Evolutionary conservation across 371 early-diverging fungal genomes (phyloP).

Genomic region (Rhizopus delemar): DNA sequence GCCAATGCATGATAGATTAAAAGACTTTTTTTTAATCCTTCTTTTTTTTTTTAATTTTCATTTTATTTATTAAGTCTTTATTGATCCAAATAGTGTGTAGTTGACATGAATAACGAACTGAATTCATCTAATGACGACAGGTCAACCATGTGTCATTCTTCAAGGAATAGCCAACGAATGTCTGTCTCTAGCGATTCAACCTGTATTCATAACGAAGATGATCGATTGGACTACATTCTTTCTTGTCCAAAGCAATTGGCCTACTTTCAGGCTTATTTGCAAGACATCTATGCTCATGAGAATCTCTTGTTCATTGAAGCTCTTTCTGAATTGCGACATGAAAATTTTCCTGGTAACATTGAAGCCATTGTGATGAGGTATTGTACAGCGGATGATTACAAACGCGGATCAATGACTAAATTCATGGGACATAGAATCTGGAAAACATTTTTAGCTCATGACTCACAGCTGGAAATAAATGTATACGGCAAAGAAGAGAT

Average conservation of each 20-base stretch:
- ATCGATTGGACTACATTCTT: constrained; percentile 25
- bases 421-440: constrained; percentile 25
- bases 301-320: constrained; percentile 39
- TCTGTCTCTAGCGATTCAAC: not conserved
- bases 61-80: too few species aligned
- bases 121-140: too few species aligned
- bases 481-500: constrained; percentile 22
- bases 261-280: constrained; percentile 31
- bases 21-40: too few species aligned
- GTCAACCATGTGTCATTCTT: too few species aligned
- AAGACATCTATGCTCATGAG: constrained; percentile 32
- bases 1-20: too few species aligned
- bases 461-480: constrained; percentile 31
- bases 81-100: too few species aligned
- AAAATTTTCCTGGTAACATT: constrained; percentile 10
- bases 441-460: constrained; percentile 29
- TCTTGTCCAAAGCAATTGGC: constrained; percentile 28
- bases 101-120: too few species aligned
- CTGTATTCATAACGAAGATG: constrained; percentile 10
- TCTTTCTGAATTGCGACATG: constrained; percentile 28
- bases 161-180: not conserved
- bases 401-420: too few species aligned
- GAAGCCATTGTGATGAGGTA: constrained; percentile 32
- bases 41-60: too few species aligned
- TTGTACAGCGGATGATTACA: not conserved